Base-by-base conservation (phyloP, 2,329 filamentous ascomycete genomes). In the Myriosclerotinia scirpicola region DNA sequence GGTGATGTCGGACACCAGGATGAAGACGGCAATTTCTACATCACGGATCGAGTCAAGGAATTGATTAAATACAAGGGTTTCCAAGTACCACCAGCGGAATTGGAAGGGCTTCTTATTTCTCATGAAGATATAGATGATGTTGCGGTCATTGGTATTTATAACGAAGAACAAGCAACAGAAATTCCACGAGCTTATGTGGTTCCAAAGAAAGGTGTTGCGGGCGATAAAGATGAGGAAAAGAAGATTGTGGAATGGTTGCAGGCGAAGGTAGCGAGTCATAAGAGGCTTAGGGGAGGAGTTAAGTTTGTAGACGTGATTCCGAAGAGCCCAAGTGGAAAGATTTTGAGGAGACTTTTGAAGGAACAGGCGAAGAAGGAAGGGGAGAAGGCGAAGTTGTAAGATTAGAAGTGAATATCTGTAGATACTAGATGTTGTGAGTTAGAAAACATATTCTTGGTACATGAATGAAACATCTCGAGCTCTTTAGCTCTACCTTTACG, bases 1-100 rank as follows among this genome's bases (percentile, higher is more conserved):
- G 93, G 93, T 2, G 93, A 97, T 74, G 87, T 97, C 42, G 90
- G 91, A 8, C 88, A 90, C 71, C 85, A 90, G 71, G 91, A 96
- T 74, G 79, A 84, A 60, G 82, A 90, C 59, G 90, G 90, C 54
- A 90, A 95, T 74, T 90, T 95, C 73, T 97, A 88, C 80, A 93
- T 96, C 76, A 96, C 93, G 0, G 93, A 97, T 75, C 88, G 93
- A 8, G 82, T 92, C 46, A 93, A 92, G 80, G 85, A 87, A 76
- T 73, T 88, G 66, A 87, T 88, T 74, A 85, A 85, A 73, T 85
- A 84, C 71, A 85, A 91, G 77, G 88, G 88, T 0, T 90, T 90
- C 78, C 88, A 90, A 75, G 88, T 91, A 2, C 81, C 88, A 0
- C 88, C 88, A 0, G 87, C 88, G 2, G 87, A 90, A 75, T 79